These are phyloP conservation scores for Fusarium sp. DNA, from an alignment of 2,329 filamentous ascomycete species.

Conservation along the genomic window DNA sequence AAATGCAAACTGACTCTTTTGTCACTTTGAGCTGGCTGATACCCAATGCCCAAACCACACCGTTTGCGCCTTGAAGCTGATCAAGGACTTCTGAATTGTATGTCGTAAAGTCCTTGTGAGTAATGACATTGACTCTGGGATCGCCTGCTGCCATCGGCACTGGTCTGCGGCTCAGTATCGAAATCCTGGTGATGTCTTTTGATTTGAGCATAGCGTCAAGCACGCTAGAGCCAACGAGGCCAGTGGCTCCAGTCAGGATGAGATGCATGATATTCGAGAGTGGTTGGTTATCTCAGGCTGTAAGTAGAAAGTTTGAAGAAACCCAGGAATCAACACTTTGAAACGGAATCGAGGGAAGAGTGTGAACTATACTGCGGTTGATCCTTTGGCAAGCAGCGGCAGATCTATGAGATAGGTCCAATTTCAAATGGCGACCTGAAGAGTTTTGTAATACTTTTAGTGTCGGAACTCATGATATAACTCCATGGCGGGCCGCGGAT, in stretches of 20 bases:
- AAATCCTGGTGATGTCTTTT: conserved; percentile 30
- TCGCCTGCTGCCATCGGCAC: conserved; percentile 20
- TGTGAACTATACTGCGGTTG: not conserved
- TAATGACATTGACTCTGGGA: conserved; percentile 30
- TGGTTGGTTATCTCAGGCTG: too few species aligned
- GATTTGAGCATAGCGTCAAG: conserved; percentile 35
- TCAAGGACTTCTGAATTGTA: conserved; percentile 16
- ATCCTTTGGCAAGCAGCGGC: not conserved
- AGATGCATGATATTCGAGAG: conserved; percentile 22
- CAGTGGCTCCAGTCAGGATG: conserved; percentile 43
- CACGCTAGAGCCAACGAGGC: conserved; percentile 28
- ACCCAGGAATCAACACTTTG: not conserved
- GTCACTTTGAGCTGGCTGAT: conserved; percentile 30
- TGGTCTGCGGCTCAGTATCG: conserved; percentile 28
- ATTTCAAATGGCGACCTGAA: not conserved
- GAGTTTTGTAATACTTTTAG: not conserved
- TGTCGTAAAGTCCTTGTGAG: conserved; percentile 13
- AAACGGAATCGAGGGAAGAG: not conserved
- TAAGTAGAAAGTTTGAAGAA: not conserved
- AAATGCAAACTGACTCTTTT: conserved; percentile 14
- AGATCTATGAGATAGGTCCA: not conserved
- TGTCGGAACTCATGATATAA: not conserved
- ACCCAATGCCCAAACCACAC: conserved; percentile 31
- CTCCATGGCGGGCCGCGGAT: conserved; percentile 2
- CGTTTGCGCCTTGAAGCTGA: conserved; percentile 23